Evolutionary conservation across 139 green algal species (phyloP).

Genomic region (Ettlia oleoabundans): DNA sequence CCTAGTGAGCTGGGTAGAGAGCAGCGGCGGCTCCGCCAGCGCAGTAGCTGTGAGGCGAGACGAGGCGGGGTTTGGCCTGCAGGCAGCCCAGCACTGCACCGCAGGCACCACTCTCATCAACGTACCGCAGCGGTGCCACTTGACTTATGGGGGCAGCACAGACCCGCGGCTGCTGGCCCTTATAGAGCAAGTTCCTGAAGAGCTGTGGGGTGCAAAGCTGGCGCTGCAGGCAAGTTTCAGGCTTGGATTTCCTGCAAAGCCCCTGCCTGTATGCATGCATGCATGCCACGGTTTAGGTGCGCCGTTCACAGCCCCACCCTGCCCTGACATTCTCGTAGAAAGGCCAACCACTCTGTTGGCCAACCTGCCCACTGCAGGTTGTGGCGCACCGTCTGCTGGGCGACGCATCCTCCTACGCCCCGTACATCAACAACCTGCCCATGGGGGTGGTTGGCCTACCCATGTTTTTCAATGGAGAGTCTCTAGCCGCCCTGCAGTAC

Average conservation of each 20-base stretch:
- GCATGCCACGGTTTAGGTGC: no score
- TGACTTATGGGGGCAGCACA: constrained; percentile 66
- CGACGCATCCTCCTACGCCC: constrained; percentile 45
- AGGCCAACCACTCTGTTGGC: no score
- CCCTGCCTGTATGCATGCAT: neutral
- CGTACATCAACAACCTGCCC: constrained; percentile 77
- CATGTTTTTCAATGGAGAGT: constrained; percentile 74
- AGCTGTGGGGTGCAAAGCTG: constrained; percentile 80
- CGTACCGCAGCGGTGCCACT: constrained; percentile 55
- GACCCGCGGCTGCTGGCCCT: constrained; percentile 64
- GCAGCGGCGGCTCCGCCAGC: neutral
- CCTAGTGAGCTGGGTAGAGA: constrained; percentile 21
- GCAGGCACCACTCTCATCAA: constrained; percentile 11
- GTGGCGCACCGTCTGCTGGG: constrained; percentile 63
- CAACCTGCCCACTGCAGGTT: constrained; percentile 60
- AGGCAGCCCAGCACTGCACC: neutral
- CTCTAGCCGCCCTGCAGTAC: constrained; percentile 74
- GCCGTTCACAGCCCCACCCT: no score
- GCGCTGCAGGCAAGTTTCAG: constrained; percentile 42
- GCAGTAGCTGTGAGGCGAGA: neutral
- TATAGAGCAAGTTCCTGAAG: constrained; percentile 68
- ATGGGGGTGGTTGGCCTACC: constrained; percentile 67
- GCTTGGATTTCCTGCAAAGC: neutral
- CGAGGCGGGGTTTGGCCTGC: constrained; percentile 15
- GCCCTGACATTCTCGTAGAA: no score